Conservation (phyloP, 2,329 filamentous ascomycete genomes). For the Pyricularia sp. region DNA sequence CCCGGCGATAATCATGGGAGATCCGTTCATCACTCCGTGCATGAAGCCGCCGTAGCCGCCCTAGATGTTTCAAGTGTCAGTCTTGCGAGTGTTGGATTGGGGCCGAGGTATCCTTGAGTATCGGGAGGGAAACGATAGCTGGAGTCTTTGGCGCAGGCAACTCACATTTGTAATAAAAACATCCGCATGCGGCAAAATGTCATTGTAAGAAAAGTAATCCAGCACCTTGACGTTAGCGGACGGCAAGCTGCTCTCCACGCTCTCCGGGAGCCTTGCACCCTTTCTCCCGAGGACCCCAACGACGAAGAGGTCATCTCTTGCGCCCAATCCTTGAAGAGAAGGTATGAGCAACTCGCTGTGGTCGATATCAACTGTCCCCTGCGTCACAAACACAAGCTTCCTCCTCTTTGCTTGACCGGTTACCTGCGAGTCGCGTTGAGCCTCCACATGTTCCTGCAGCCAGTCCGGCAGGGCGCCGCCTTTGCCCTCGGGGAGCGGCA, state of each 20-base stretch:
- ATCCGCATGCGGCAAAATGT: conserved; percentile 30
- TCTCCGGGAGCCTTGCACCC: conserved; percentile 1
- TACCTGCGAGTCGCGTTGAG: not conserved
- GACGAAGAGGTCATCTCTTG: conserved; percentile 25
- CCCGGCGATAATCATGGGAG: conserved; percentile 37
- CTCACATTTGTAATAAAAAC: conserved; percentile 37
- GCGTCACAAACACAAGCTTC: conserved; percentile 34
- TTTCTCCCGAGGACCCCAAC: conserved; percentile 18
- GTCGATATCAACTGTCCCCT: conserved; percentile 33
- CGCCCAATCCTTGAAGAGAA: conserved; percentile 29
- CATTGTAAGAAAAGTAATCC: conserved; percentile 35
- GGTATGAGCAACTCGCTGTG: conserved; percentile 33
- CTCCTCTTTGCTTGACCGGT: conserved; percentile 12
- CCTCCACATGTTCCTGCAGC: not conserved
- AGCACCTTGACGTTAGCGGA: conserved; percentile 28
- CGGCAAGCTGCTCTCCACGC: not conserved
- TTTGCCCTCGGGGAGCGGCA: conserved; percentile 21
- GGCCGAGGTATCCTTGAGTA: not conserved
- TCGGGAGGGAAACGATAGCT: too few relatives aligned
- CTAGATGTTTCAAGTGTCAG: not conserved
- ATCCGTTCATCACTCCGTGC: conserved; percentile 32
- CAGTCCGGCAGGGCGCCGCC: conserved; percentile 32
- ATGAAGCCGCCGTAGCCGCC: conserved; percentile 38
- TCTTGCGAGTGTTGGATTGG: not conserved
- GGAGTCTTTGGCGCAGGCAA: not conserved